Conservation (phyloP, 164 flowering plant species). For the Nymphaea colorata region DNA sequence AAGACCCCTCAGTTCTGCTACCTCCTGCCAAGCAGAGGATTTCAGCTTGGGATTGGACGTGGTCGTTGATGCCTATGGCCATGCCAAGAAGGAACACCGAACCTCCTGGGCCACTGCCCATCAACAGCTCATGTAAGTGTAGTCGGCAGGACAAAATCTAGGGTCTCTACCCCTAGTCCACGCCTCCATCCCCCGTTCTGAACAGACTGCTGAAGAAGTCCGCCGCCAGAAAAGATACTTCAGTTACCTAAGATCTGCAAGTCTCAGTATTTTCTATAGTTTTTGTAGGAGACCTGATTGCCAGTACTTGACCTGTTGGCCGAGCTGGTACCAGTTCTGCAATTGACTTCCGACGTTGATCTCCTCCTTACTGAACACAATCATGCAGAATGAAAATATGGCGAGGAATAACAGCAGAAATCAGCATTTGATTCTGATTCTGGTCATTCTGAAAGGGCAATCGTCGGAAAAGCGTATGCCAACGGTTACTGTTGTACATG, state of each 20-base stretch:
- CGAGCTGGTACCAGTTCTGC: not conserved
- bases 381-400: not conserved
- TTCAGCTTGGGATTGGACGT: not conserved
- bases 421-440: too few relatives aligned
- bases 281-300: not conserved
- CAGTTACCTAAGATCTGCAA: not conserved
- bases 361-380: not conserved
- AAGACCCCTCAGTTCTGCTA: too few relatives aligned
- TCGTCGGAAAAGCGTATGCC: too few relatives aligned
- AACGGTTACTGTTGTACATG: too few relatives aligned
- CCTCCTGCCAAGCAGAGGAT: not conserved
- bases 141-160: not conserved
- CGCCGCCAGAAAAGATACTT: not conserved
- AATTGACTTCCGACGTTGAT: not conserved
- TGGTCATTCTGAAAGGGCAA: too few relatives aligned
- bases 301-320: not conserved
- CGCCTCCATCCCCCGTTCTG: not conserved
- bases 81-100: not conserved
- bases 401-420: too few relatives aligned
- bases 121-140: not conserved
- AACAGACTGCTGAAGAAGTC: not conserved
- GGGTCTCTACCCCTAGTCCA: constrained; percentile 1
- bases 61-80: not conserved
- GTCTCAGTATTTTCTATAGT: not conserved
- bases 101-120: not conserved